Evolutionary conservation across 129 eudicot genomes (phyloP), one percentile per base, ranked within the genome.

Genomic region (Centaurea solstitialis): DNA sequence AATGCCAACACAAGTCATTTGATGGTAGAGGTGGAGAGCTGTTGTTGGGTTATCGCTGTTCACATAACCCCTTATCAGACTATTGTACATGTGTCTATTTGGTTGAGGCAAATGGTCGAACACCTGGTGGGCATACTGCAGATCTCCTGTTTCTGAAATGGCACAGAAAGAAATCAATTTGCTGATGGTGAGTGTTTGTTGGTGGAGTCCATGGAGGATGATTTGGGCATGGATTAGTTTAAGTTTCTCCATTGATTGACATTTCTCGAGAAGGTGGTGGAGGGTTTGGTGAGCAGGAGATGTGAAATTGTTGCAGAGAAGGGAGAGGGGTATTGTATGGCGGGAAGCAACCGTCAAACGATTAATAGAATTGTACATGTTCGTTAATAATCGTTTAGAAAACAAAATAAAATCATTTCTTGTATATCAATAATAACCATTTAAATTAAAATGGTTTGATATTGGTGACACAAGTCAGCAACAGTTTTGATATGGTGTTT

Each of bases 201-300:
- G 79, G 71, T 81, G 81, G 68, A 85, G 82, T 39, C 85, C 85
- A 23, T 80, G 82, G 76, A 80, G 47, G 85, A 80, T 76, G 82
- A 85, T 64, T 74, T 68, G 86, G 76, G 90, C 84, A 18, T 87
- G 90, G 57, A 78, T 77, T 74, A 66, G 76, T 24, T 77, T 81
- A 28, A 87, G 84, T 13, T 76, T 65, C 17, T 4, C 43, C 69
- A 87, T 80, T 39, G 80, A 73, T 45, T 76, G 68, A 30, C 90
- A 87, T 74, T 81, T 77, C 33, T 84, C 74, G 33, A 87, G 80
- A 75, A 37, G 67, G 26, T 76, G 67, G 33, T 72, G 76, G 20
- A 85, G 76, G 79, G 57, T 81, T 39, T 77, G 80, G 76, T 76
- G 83, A 70, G 79, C 21, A 20, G 82, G 39, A 39, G 80, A 81